These are phyloP conservation scores for Wickerhamomyces chaumierensis DNA, from an alignment of 805 yeast species.

Conservation along the genomic window DNA sequence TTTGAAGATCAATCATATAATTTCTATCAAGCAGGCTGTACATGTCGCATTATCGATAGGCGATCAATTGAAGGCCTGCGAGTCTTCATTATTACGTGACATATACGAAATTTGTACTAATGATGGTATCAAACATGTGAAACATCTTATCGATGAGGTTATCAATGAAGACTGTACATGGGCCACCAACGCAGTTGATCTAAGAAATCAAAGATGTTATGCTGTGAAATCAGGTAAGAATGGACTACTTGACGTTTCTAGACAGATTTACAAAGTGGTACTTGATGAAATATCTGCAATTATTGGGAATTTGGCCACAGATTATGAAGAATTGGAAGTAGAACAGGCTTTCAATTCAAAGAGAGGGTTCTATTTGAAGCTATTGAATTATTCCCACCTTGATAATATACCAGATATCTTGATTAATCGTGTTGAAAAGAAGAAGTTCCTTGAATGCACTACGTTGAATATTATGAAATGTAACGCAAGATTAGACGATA, in stretches of 20 bases:
- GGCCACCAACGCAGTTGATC: constrained; percentile 28
- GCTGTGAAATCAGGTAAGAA: constrained; percentile 33
- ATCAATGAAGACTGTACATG: constrained; percentile 32
- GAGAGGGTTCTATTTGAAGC: constrained; percentile 27
- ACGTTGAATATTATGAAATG: constrained; percentile 29
- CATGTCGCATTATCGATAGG: constrained; percentile 11
- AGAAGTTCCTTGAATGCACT: constrained; percentile 25
- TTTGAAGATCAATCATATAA: constrained; percentile 29
- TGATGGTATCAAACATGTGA: constrained; percentile 14
- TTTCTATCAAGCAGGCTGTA: constrained; percentile 28
- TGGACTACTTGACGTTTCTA: constrained; percentile 33
- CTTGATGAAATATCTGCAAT: constrained; percentile 25
- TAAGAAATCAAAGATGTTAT: constrained; percentile 32
- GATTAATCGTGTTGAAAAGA: constrained; percentile 22
- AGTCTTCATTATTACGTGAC: constrained; percentile 18
- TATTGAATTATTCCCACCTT: constrained; percentile 14
- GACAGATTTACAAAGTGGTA: constrained; percentile 27
- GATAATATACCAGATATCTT: constrained; percentile 22
- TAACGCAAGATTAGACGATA: constrained; percentile 28
- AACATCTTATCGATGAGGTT: constrained; percentile 18
- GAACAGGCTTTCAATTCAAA: constrained; percentile 24
- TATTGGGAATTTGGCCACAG: constrained; percentile 16
- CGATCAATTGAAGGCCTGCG: constrained; percentile 5
- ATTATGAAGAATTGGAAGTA: constrained; percentile 14
- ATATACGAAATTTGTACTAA: constrained; percentile 19